phyloP scores from a whole-genome alignment of 1,284 basidiomycete species.

The Microbotryomycetes sp. region DNA sequence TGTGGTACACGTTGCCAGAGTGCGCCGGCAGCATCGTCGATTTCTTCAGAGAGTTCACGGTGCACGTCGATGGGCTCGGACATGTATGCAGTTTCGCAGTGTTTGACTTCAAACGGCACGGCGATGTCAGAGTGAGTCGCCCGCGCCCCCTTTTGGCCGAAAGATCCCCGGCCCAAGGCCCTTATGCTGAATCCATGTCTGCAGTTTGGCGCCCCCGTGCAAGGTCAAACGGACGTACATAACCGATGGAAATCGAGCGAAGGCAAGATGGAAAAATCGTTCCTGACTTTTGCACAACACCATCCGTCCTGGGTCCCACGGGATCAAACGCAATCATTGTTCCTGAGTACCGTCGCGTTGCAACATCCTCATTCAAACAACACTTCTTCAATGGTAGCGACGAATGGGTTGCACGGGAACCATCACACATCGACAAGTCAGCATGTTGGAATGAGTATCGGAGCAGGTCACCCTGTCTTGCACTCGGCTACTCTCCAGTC shows the following conservation, averaged over 20 bases:
- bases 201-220: constrained; percentile 56
- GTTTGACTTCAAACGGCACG: constrained; percentile 89
- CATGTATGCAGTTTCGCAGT: constrained; percentile 98
- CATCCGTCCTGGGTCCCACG: constrained; percentile 31
- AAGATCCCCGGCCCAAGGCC: background rate
- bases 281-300: constrained; percentile 64
- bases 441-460: background rate
- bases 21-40: constrained; percentile 86
- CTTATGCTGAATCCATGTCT: background rate
- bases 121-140: constrained; percentile 65
- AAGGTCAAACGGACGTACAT: constrained; percentile 58
- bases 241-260: constrained; percentile 74
- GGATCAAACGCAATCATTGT: constrained; percentile 29
- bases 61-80: constrained; percentile 91
- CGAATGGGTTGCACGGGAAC: background rate
- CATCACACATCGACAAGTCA: background rate
- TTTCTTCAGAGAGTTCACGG: constrained; percentile 92
- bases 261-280: constrained; percentile 97
- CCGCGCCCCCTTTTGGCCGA: background rate
- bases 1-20: constrained; percentile 82
- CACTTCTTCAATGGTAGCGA: background rate
- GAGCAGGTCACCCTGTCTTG: background rate
- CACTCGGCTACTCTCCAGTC: too few species aligned
- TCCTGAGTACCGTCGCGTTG: constrained; percentile 9
- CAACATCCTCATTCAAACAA: background rate